These are phyloP conservation scores for Phytophthora sp. DNA, from an alignment of 352 stramenopile genomes.

Conservation along the genomic window DNA sequence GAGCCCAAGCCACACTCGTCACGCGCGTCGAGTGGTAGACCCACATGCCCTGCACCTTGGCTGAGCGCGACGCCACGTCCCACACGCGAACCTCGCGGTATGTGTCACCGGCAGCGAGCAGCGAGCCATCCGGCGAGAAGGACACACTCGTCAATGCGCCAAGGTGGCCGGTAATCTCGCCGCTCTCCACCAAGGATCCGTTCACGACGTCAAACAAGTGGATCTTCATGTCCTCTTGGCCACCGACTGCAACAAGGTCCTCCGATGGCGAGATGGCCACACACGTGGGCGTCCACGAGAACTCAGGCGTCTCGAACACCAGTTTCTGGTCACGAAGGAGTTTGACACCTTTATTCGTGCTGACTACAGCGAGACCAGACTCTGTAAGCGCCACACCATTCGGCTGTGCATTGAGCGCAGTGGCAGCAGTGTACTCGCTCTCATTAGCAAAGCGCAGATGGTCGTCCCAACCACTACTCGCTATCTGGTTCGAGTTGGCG, in stretches of 20 bases:
- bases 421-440: conserved; percentile 65
- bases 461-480: conserved; percentile 93
- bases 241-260: conserved; percentile 80
- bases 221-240: conserved; percentile 88
- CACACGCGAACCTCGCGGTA: conserved; percentile 92
- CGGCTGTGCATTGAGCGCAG: conserved; percentile 70
- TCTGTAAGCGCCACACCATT: conserved; percentile 69
- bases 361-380: conserved; percentile 64
- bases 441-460: conserved; percentile 76
- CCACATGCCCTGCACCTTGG: conserved; percentile 93
- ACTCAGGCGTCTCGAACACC: conserved; percentile 78
- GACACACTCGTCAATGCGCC: conserved; percentile 76
- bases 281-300: conserved; percentile 80
- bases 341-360: conserved; percentile 88
- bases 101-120: conserved; percentile 87
- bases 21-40: conserved; percentile 97
- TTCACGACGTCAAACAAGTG: conserved; percentile 84
- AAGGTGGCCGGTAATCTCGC: conserved; percentile 74
- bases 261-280: conserved; percentile 74
- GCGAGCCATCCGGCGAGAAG: conserved; percentile 86
- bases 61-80: conserved; percentile 77
- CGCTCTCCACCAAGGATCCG: conserved; percentile 65
- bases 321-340: conserved; percentile 70
- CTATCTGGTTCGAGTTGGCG: conserved; percentile 64
- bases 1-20: conserved; percentile 93